A percentile compares a stretch with the other conserved stretches of the same genome.
phyloP scores from a whole-genome alignment of 2,329 filamentous ascomycete species.

The Cercospora sesami region DNA sequence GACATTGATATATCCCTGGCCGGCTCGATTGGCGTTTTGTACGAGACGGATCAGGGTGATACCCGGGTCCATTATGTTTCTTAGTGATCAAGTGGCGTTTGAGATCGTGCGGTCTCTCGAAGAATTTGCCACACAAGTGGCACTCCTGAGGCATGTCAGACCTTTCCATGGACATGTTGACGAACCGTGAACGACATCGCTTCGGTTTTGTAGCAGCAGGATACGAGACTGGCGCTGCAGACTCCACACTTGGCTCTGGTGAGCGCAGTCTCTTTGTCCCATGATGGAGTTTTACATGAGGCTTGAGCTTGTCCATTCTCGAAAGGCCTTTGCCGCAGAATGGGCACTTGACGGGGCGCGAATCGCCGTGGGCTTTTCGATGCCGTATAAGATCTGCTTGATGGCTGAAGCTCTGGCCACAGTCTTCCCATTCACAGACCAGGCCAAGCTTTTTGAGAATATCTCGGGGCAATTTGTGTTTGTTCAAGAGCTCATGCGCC shows the following conservation, averaged over 20 bases:
- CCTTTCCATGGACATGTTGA: background rate
- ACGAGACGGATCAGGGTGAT: background rate
- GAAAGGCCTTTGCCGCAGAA: conserved; percentile 9
- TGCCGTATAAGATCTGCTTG: background rate
- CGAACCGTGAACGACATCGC: background rate
- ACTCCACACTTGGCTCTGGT: background rate
- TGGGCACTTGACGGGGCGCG: background rate
- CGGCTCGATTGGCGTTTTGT: background rate
- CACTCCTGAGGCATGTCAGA: background rate
- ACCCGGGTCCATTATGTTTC: background rate
- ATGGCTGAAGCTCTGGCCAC: background rate
- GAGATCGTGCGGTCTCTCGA: background rate
- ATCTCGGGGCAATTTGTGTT: background rate
- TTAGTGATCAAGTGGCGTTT: conserved; percentile 1
- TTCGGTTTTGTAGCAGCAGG: background rate
- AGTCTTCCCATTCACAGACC: background rate
- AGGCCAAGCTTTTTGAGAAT: background rate
- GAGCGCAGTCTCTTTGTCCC: background rate
- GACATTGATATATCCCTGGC: background rate
- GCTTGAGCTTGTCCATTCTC: conserved; percentile 4
- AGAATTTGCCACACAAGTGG: background rate
- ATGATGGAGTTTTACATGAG: background rate
- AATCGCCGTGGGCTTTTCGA: background rate
- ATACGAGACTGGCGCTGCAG: background rate
- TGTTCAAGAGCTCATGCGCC: background rate